Conservation (phyloP, 1,139 yeast species). For the Yamadazyma siamensis region DNA sequence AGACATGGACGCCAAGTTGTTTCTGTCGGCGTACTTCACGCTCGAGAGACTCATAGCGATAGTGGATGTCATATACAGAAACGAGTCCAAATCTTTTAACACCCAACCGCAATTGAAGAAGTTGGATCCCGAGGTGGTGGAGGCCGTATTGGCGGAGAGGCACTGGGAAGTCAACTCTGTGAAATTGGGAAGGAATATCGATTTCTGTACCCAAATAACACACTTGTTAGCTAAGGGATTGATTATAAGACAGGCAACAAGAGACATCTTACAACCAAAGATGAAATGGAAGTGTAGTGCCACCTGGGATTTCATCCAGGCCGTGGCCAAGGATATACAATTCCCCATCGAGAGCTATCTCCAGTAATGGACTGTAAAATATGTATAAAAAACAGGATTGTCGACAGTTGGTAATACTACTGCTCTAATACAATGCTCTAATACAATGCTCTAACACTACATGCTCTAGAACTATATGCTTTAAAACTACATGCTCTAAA, state of each 20-base stretch:
- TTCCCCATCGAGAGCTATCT: constrained; percentile 55
- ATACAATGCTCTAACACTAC: no score
- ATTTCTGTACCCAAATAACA: constrained; percentile 57
- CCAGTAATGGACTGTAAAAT: no score
- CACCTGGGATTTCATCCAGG: constrained; percentile 48
- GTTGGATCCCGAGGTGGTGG: constrained; percentile 18
- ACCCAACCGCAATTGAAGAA: constrained; percentile 18
- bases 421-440: no score
- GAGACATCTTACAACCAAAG: constrained; percentile 59
- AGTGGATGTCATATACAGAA: constrained; percentile 52
- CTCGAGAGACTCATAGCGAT: constrained; percentile 69
- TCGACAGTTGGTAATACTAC: no score
- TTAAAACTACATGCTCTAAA: no score
- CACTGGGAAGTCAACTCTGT: constrained; percentile 32
- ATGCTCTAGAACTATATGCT: no score
- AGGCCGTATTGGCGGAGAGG: constrained; percentile 28
- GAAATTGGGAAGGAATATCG: constrained; percentile 39
- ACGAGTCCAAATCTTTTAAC: constrained; percentile 29
- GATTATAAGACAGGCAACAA: constrained; percentile 44
- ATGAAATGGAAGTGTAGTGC: constrained; percentile 66
- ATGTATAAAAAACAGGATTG: no score
- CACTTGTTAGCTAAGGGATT: constrained; percentile 56
- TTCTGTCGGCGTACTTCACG: constrained; percentile 63
- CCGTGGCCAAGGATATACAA: constrained; percentile 50
- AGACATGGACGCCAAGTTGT: constrained; percentile 50